These are phyloP conservation scores for Penicillium sp. DNA, from an alignment of 2,329 filamentous ascomycete genomes.

Conservation along the genomic window DNA sequence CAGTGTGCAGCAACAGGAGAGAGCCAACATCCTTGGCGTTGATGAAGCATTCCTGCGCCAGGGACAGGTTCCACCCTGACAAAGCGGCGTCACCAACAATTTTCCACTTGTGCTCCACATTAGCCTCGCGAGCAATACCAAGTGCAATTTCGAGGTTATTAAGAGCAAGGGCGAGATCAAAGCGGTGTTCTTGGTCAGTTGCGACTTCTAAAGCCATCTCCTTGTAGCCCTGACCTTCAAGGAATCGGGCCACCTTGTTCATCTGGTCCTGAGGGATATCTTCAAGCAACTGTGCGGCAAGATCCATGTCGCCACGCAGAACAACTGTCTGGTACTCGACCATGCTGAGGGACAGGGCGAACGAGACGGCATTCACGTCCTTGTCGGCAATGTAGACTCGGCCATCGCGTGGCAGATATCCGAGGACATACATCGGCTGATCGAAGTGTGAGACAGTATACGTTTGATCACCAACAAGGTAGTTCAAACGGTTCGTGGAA, in stretches of 20 bases:
- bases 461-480: slow-evolving; percentile 95
- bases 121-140: slow-evolving; percentile 78
- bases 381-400: slow-evolving; percentile 95
- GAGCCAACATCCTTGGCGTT: slow-evolving; percentile 91
- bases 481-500: slow-evolving; percentile 94
- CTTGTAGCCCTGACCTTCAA: slow-evolving; percentile 97
- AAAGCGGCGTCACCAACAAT: slow-evolving; percentile 92
- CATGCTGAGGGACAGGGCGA: slow-evolving; percentile 86
- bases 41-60: slow-evolving; percentile 92
- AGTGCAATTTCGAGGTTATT: slow-evolving; percentile 85
- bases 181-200: slow-evolving; percentile 94
- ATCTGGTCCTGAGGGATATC: slow-evolving; percentile 90
- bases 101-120: slow-evolving; percentile 98
- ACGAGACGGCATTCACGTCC: slow-evolving; percentile 89
- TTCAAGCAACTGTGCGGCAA: slow-evolving; percentile 80
- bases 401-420: slow-evolving; percentile 95
- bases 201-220: slow-evolving; percentile 93
- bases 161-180: slow-evolving; percentile 84
- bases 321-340: slow-evolving; percentile 97
- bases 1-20: slow-evolving; percentile 83
- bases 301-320: slow-evolving; percentile 89
- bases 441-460: slow-evolving; percentile 98
- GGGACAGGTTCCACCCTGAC: slow-evolving; percentile 79
- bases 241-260: slow-evolving; percentile 96
- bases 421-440: slow-evolving; percentile 89